These are phyloP conservation scores for Tetraselmis striata DNA, from an alignment of 139 green algal genomes.

Conservation along the genomic window DNA sequence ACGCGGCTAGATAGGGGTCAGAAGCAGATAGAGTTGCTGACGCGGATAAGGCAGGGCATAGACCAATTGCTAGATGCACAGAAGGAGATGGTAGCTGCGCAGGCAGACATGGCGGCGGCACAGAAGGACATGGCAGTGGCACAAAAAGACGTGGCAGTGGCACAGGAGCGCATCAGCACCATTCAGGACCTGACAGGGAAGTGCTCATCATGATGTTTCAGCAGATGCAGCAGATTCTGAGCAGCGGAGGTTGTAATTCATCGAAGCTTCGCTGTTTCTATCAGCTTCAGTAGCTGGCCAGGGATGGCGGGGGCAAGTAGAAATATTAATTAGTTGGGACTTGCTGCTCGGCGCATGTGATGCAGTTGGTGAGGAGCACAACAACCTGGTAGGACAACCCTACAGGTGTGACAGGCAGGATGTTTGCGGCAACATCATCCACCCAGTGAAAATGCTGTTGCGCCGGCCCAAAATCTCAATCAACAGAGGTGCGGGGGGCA, in stretches of 20 bases:
- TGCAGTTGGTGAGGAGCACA: neutral
- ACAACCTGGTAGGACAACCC: neutral
- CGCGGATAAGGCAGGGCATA: neutral
- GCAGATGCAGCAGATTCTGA: neutral
- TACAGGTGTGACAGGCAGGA: neutral
- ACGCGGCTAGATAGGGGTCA: neutral
- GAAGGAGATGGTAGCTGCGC: neutral
- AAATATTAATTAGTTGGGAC: neutral
- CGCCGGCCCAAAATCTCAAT: neutral
- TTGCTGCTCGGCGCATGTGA: neutral
- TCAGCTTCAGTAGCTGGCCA: neutral
- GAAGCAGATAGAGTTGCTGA: neutral
- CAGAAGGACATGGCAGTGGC: neutral
- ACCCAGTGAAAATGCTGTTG: neutral
- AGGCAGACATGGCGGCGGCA: neutral
- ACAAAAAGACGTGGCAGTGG: neutral
- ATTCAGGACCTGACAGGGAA: neutral
- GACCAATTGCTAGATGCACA: neutral
- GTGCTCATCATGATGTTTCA: neutral
- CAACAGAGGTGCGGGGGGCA: neutral
- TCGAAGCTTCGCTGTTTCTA: neutral
- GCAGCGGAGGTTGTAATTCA: neutral
- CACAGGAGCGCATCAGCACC: neutral
- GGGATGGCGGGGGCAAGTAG: neutral
- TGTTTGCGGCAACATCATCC: neutral